Percentiles rank a stretch among this genome's conserved stretches.
Evolutionary conservation across 2,329 filamentous ascomycete genomes (phyloP).

Genomic region (Dothidotthia symphoricarpi): DNA sequence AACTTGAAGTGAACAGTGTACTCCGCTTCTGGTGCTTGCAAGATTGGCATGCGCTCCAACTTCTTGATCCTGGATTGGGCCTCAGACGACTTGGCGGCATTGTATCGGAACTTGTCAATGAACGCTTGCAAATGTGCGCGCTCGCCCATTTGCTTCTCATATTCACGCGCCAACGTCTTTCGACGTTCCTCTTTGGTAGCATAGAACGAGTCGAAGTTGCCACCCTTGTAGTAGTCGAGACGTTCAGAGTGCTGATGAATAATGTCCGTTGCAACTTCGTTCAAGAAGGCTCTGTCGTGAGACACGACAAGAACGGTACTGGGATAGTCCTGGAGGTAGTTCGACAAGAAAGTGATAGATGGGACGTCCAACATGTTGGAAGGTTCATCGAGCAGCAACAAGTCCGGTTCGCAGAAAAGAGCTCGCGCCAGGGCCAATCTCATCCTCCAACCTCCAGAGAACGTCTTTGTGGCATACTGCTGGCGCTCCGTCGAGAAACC

Average conservation of each 20-base stretch:
- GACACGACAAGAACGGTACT: slow-evolving; percentile 95
- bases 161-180: slow-evolving; percentile 94
- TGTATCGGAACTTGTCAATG: slow-evolving; percentile 99
- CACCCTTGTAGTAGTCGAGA: slow-evolving; percentile 96
- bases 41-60: slow-evolving; percentile 90
- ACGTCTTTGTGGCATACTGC: slow-evolving; percentile 90
- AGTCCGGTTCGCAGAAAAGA: slow-evolving; percentile 95
- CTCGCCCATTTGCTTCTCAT: slow-evolving; percentile 96
- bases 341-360: slow-evolving; percentile 97
- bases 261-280: slow-evolving; percentile 98
- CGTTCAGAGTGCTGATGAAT: slow-evolving; percentile 97
- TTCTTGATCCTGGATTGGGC: slow-evolving; percentile 99
- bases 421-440: slow-evolving; percentile 90
- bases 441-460: slow-evolving; percentile 99
- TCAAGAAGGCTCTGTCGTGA: slow-evolving; percentile 98
- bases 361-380: slow-evolving; percentile 99
- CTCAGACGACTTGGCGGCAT: slow-evolving; percentile 96
- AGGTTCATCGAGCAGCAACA: slow-evolving; percentile 95
- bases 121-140: slow-evolving; percentile 92
- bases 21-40: slow-evolving; percentile 86
- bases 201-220: slow-evolving; percentile 78
- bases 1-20: slow-evolving; percentile 98
- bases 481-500: slow-evolving; percentile 94
- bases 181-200: slow-evolving; percentile 94
- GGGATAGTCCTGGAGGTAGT: slow-evolving; percentile 90